Evolutionary conservation across 495 filamentous ascomycete species (phyloP).

Genomic region (Penicillium arizonense): DNA sequence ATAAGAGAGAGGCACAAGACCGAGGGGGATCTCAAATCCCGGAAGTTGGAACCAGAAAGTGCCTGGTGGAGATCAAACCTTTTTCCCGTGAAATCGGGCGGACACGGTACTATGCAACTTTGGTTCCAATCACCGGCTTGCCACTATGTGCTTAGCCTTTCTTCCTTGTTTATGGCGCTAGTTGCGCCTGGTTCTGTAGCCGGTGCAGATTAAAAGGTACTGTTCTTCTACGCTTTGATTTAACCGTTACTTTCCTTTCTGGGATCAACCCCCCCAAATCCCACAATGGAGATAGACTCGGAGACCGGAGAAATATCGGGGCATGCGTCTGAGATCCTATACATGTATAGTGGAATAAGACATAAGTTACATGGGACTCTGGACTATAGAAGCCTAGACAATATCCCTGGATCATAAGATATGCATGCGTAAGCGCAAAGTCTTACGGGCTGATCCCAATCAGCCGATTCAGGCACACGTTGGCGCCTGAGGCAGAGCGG

Average conservation of each 20-base stretch:
- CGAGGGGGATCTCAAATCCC: too few relatives aligned
- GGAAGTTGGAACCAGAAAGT: background rate
- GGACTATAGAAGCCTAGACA: too few relatives aligned
- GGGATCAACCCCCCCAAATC: background rate
- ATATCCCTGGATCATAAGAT: too few relatives aligned
- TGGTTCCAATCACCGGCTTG: background rate
- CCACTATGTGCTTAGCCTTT: background rate
- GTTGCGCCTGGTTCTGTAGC: background rate
- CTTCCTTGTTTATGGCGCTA: background rate
- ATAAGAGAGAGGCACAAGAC: background rate
- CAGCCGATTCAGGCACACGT: too few relatives aligned
- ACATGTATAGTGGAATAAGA: too few relatives aligned
- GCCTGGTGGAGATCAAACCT: constrained; percentile 9
- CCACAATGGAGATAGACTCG: background rate
- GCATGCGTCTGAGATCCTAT: too few relatives aligned
- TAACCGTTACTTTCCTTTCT: background rate
- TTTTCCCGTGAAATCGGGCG: constrained; percentile 5
- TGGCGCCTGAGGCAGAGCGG: background rate
- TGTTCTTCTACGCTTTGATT: background rate
- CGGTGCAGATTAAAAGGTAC: background rate
- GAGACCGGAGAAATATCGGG: background rate
- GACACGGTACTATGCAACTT: constrained; percentile 2
- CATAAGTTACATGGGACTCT: too few relatives aligned
- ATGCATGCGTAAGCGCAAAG: too few relatives aligned
- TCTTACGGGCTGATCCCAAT: too few relatives aligned